These are phyloP conservation scores for Benincasa hispida DNA, from an alignment of 306 rosid species.

Conservation along the genomic window DNA sequence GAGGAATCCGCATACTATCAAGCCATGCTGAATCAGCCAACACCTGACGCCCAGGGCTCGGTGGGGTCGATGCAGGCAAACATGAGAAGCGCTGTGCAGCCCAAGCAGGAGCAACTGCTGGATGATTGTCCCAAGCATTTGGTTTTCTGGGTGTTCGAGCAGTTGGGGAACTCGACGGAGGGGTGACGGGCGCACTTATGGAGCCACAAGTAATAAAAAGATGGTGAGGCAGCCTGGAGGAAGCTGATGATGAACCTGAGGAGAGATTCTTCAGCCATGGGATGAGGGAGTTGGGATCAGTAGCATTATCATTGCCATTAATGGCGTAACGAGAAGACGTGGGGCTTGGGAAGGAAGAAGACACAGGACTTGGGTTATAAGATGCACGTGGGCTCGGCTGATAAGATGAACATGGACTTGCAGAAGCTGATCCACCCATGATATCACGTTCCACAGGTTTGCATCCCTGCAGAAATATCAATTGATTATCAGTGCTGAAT, in stretches of 20 bases:
- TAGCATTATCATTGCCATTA: constrained; percentile 23
- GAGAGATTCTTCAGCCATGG: constrained; percentile 58
- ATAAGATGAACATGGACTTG: constrained; percentile 44
- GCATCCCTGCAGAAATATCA: constrained; percentile 28
- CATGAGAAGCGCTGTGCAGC: constrained; percentile 28
- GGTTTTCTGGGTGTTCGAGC: constrained; percentile 35
- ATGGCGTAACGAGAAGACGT: constrained; percentile 29
- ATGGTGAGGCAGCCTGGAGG: constrained; percentile 33
- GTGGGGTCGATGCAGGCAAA: constrained; percentile 48
- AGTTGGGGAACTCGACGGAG: constrained; percentile 54
- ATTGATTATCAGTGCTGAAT: not conserved
- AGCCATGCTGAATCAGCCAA: constrained; percentile 45
- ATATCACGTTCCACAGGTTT: constrained; percentile 40
- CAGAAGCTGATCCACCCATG: constrained; percentile 44
- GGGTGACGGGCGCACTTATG: constrained; percentile 55
- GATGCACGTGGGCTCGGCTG: constrained; percentile 38
- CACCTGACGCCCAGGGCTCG: constrained; percentile 37
- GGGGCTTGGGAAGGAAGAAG: constrained; percentile 53
- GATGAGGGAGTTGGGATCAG: constrained; percentile 50
- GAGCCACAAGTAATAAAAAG: constrained; percentile 37
- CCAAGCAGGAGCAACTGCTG: constrained; percentile 27
- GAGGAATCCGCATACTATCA: constrained; percentile 35
- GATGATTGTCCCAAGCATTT: constrained; percentile 41
- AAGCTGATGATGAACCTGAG: constrained; percentile 37
- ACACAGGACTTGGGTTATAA: constrained; percentile 42